Percentiles rank a stretch among this genome's conserved stretches.
These are phyloP conservation scores for Geotrichum bryndzae DNA, from an alignment of 1,139 yeast genomes.

Conservation along the genomic window DNA sequence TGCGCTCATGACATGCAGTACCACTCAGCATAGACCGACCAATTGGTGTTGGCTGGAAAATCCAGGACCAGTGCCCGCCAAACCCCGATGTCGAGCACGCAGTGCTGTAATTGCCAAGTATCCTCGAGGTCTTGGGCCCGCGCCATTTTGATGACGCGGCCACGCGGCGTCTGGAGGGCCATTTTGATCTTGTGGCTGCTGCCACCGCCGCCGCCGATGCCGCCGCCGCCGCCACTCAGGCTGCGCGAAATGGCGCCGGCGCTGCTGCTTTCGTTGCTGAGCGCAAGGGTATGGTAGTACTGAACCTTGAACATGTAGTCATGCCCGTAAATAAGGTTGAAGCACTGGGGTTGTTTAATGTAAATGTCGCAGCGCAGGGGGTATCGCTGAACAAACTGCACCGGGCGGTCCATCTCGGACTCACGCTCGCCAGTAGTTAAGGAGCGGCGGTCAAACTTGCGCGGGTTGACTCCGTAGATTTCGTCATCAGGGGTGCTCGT, in stretches of 20 bases:
- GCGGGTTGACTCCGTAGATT: slow-evolving; percentile 26
- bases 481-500: slow-evolving; percentile 55
- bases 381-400: slow-evolving; percentile 34
- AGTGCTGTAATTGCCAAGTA: slow-evolving; percentile 5
- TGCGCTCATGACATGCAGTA: slow-evolving; percentile 40
- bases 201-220: slow-evolving; percentile 19
- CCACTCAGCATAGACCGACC: slow-evolving; percentile 96
- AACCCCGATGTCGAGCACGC: slow-evolving; percentile 42
- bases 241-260: background rate
- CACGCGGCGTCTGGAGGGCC: slow-evolving; percentile 79
- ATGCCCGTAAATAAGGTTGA: slow-evolving; percentile 49
- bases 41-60: slow-evolving; percentile 62
- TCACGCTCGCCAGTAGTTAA: background rate
- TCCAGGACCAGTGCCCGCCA: slow-evolving; percentile 82
- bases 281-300: slow-evolving; percentile 52
- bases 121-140: slow-evolving; percentile 35
- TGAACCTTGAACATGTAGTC: slow-evolving; percentile 58
- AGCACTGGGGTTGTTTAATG: slow-evolving; percentile 76
- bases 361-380: slow-evolving; percentile 57
- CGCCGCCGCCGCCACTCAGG: background rate
- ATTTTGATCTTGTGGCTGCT: slow-evolving; percentile 36
- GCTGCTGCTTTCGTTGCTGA: background rate
- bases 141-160: slow-evolving; percentile 59
- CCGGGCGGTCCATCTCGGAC: slow-evolving; percentile 32
- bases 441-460: background rate